Conservation (phyloP, 371 early-diverging fungal species). For the Actinomortierella wolfii region DNA sequence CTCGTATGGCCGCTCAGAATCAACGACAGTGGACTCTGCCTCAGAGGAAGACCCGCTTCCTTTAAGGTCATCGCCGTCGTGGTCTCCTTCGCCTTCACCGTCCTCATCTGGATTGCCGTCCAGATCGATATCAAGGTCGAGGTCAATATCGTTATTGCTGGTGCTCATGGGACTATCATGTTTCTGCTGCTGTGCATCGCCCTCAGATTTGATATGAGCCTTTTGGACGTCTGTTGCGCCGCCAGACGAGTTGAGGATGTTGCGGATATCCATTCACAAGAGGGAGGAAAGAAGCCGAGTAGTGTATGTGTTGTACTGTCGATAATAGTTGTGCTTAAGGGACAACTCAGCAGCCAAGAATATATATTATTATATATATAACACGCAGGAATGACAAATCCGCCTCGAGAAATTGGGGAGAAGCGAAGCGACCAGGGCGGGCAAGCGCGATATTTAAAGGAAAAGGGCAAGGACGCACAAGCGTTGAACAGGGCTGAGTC, state of each 20-base stretch:
- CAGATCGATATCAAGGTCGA: conserved; percentile 33
- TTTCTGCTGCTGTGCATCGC: conserved; percentile 11
- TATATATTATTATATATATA: too few relatives aligned
- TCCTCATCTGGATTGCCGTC: conserved; percentile 21
- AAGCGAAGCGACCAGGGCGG: too few relatives aligned
- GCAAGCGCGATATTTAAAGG: too few relatives aligned
- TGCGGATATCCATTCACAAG: conserved; percentile 27
- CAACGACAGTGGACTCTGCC: conserved; percentile 20
- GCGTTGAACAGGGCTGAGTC: too few relatives aligned
- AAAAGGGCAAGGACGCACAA: too few relatives aligned
- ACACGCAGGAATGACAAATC: too few relatives aligned
- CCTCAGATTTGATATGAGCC: neutral
- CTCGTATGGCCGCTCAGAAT: conserved; percentile 50
- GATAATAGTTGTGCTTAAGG: too few relatives aligned
- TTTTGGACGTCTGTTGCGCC: conserved; percentile 15
- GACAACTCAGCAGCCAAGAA: too few relatives aligned
- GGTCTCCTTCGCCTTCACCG: conserved; percentile 4
- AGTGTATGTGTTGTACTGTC: neutral
- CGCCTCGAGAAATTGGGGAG: too few relatives aligned
- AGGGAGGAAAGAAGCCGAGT: conserved; percentile 3
- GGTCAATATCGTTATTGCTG: conserved; percentile 24
- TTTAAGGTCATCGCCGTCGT: conserved; percentile 13
- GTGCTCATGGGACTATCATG: conserved; percentile 2
- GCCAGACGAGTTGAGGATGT: conserved; percentile 23
- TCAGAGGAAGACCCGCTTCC: conserved; percentile 29